Base-by-base conservation (phyloP, 306 rosid species). In the Corylus americana region DNA sequence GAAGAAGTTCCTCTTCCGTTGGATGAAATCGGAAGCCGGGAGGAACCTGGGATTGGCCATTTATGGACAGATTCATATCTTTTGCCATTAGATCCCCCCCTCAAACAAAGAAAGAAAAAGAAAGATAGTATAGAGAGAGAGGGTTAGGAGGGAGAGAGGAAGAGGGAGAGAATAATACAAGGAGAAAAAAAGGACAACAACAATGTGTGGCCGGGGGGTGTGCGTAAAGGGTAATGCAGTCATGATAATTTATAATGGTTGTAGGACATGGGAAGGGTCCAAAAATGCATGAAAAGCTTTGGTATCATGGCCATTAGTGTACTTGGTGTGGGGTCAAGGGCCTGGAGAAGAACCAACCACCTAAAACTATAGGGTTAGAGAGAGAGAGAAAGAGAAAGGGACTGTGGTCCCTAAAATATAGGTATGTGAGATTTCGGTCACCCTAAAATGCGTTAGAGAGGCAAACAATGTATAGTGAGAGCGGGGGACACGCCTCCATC, bases 11-110 rank as follows among this genome's bases (percentile, higher is more conserved):
- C 58, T 89, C 92, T 55, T 89, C 92, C 0, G 90, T 89, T 3
- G 92, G 92, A 35, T 89, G 92, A 71, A 88, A 88, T 7, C 91
- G 82, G 22, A 88, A 88, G 55, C 91, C 91, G 0, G 91, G 91
- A 50, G 91, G 91, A 58, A 88, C 88, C 67, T 85, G 88, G 45
- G 91, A 88, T 39, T 88, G 86, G 22, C 91, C 91, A 27, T 88
- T 88, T 62, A 88, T 84, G 37, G 91, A 88, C 5, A 88, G 62
- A 71, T 83, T 85, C 91, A 85, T 85, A 1, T 78, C 89, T 13
- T 85, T 81, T 22, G 75, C 72, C 72, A 67, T 67, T 42, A 42
- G 16, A n/a, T 67, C 72, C 12, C 6, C 1, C 11, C 42, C 29
- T 12, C 69, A 11, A 31, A 11, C 13, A 14, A 4, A 27, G 17